Evolutionary conservation across 2,329 filamentous ascomycete genomes (phyloP), one percentile per base, ranked within the genome.

Genomic region (Metarhizium brunneum): DNA sequence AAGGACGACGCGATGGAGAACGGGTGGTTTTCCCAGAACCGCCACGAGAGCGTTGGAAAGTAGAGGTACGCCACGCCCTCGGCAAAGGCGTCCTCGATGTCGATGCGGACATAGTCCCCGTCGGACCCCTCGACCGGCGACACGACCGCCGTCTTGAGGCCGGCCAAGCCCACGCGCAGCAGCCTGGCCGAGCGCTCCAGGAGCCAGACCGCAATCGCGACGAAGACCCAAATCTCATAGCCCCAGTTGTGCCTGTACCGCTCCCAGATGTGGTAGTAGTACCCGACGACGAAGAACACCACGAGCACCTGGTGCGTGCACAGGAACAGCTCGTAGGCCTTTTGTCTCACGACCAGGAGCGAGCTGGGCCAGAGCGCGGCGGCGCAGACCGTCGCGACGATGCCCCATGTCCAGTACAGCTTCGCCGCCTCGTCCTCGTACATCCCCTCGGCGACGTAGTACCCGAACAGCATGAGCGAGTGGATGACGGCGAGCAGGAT

Each of bases 401-500:
- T 63, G 7, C 68, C 69, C 69, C 68, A 71, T 13, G 64, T 62
- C 71, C 62, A 71, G 56, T 70, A 72, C 11, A 57, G 55, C 6
- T 61, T 56, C 1, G 55, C 53, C 1, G 65, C 18, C 47, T 71
- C 66, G 5, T 58, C 54, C 14, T 54, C 52, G 18, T 69, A 65
- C n/a, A 60, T 54, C 11, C 63, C 63, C 16, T 60, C 60, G 0
- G 56, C 29, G 18, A 59, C 40, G 55, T 68, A 68, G 60, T 68
- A 64, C 4, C 42, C 60, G 40, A 67, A 54, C 2, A 71, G 63
- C 57, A 71, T 62, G 5, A 66, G 47, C 2, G 68, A 70, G 57
- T 73, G 71, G 2, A 72, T 20, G 1, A 91, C 85, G 7, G 88
- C 91, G 74, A 92, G 88, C 75, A 88, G 90, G 59, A 92, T 87